These are phyloP conservation scores for Apiotrichum mycotoxinovorans DNA, from an alignment of 1,284 basidiomycete genomes.

Conservation along the genomic window DNA sequence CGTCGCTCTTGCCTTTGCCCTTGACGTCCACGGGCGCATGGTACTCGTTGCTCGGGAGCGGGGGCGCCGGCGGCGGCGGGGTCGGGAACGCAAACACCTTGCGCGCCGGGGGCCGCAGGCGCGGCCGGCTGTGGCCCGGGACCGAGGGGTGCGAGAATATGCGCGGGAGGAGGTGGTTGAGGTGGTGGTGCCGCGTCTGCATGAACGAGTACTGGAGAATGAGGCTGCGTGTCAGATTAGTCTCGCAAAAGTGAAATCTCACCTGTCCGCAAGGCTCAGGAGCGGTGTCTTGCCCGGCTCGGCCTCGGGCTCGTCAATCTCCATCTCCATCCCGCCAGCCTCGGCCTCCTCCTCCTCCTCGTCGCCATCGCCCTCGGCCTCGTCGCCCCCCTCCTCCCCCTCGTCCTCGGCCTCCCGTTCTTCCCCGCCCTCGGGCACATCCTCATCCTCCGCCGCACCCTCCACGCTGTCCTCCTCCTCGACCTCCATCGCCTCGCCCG, in stretches of 20 bases:
- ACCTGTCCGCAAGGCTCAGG: slow-evolving; percentile 37
- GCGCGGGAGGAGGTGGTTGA: slow-evolving; percentile 40
- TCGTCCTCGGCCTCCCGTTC: slow-evolving; percentile 3
- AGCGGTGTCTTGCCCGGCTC: slow-evolving; percentile 23
- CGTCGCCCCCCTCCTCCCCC: slow-evolving; percentile 5
- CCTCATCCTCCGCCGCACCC: not conserved
- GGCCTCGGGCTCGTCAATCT: slow-evolving; percentile 6
- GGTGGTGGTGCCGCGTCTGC: slow-evolving; percentile 39
- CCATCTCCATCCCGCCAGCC: slow-evolving; percentile 7
- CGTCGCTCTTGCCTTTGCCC: slow-evolving; percentile 4
- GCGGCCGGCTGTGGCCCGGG: slow-evolving; percentile 37
- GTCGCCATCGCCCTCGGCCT: slow-evolving; percentile 1
- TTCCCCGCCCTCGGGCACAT: not conserved
- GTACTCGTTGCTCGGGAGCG: slow-evolving; percentile 23
- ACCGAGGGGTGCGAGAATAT: slow-evolving; percentile 44
- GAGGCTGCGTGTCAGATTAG: slow-evolving; percentile 22
- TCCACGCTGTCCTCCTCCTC: not conserved
- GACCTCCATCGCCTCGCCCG: slow-evolving; percentile 18
- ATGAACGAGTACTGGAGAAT: slow-evolving; percentile 39
- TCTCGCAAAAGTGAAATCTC: slow-evolving; percentile 3
- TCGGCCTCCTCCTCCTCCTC: slow-evolving; percentile 7
- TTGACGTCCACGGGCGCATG: slow-evolving; percentile 13
- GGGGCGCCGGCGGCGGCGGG: slow-evolving; percentile 27
- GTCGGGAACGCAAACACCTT: slow-evolving; percentile 41
- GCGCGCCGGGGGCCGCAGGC: slow-evolving; percentile 31